These are phyloP conservation scores for Cylindrotheca closterium DNA, from an alignment of 108 stramenopile species.

Conservation along the genomic window DNA sequence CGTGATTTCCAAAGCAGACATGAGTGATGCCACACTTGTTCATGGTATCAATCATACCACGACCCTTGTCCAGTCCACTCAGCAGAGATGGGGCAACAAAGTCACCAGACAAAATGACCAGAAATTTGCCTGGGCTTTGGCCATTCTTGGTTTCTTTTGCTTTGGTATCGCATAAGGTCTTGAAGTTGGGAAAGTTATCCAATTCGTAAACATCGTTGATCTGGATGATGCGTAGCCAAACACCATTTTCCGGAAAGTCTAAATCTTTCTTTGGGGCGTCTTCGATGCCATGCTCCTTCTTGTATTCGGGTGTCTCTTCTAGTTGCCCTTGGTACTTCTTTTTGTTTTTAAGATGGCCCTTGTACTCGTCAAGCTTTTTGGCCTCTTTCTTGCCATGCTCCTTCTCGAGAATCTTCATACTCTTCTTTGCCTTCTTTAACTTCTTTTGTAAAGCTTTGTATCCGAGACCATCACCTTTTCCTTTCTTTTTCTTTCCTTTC, in stretches of 20 bases:
- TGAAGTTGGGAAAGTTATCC: conserved; percentile 42
- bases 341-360: background rate
- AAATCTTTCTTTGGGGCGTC: background rate
- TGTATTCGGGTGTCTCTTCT: background rate
- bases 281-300: background rate
- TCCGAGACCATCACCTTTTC: background rate
- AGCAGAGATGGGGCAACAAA: conserved; percentile 68
- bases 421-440: background rate
- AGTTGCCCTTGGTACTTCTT: background rate
- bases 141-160: no score
- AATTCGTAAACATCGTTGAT: conserved; percentile 55
- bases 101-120: conserved; percentile 68
- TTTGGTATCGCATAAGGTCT: conserved; percentile 26
- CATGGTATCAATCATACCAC: conserved; percentile 58
- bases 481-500: background rate
- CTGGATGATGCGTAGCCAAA: conserved; percentile 39
- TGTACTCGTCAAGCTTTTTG: background rate
- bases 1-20: conserved; percentile 82
- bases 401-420: background rate
- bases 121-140: conserved; percentile 1
- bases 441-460: background rate
- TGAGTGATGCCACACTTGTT: conserved; percentile 58
- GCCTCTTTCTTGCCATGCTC: background rate
- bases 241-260: background rate
- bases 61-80: conserved; percentile 57